Evolutionary conservation across 805 yeast species (phyloP).

Genomic region (Trichomonascus vanleenenianus): DNA sequence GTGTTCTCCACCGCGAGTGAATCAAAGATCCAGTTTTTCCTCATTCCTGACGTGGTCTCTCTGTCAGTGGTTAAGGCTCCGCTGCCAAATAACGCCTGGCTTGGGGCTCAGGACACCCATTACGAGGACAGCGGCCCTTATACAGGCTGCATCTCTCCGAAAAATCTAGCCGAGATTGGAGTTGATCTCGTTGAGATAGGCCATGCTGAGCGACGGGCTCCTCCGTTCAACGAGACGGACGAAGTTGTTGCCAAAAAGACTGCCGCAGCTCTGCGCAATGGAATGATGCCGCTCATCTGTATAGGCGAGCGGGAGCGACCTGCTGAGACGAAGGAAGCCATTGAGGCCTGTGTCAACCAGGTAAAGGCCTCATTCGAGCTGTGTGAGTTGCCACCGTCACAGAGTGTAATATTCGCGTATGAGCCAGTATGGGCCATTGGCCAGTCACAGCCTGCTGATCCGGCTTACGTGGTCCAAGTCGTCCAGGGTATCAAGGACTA

Average conservation of each 20-base stretch:
- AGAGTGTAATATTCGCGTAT: slow-evolving; percentile 21
- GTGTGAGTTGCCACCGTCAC: slow-evolving; percentile 1
- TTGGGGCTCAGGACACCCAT: slow-evolving; percentile 26
- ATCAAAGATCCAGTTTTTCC: slow-evolving; percentile 16
- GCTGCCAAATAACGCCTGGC: slow-evolving; percentile 5
- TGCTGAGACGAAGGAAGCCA: slow-evolving; percentile 12
- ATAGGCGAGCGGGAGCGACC: slow-evolving; percentile 19
- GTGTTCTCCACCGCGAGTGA: slow-evolving; percentile 8
- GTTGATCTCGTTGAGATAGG: slow-evolving; percentile 23
- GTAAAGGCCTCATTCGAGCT: slow-evolving; percentile 11
- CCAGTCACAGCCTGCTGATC: slow-evolving; percentile 23
- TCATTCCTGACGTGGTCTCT: slow-evolving; percentile 22
- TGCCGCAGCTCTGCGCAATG: slow-evolving; percentile 16
- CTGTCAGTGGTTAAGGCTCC: slow-evolving; percentile 1
- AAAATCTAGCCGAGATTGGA: slow-evolving; percentile 19
- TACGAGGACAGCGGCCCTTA: slow-evolving; percentile 23
- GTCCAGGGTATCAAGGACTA: slow-evolving; percentile 15
- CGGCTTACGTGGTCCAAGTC: slow-evolving; percentile 20
- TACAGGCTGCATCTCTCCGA: slow-evolving; percentile 25
- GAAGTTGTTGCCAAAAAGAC: slow-evolving; percentile 19
- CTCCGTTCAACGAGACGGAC: slow-evolving; percentile 21
- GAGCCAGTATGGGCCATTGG: slow-evolving; percentile 30
- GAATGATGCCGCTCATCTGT: slow-evolving; percentile 22
- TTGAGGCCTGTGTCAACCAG: slow-evolving; percentile 16
- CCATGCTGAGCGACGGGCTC: slow-evolving; percentile 24